Evolutionary conservation across 164 flowering plant genomes (phyloP), one percentile per base, ranked within the genome.

Genomic region (Kalanchoe fedtschenkoi): DNA sequence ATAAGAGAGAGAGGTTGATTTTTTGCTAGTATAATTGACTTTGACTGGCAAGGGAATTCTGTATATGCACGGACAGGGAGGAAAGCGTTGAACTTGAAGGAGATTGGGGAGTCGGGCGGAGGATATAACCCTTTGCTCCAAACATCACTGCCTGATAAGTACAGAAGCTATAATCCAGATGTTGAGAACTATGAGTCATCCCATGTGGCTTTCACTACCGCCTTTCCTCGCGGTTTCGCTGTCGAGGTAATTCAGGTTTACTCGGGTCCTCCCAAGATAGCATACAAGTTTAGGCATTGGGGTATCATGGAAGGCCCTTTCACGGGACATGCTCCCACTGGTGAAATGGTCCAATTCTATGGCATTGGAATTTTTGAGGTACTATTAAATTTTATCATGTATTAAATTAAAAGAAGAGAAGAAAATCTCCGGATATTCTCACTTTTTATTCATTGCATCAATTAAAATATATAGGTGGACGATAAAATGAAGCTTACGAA

Each of bases 231-330:
- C 0, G 98, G 98, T 5, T 91, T 91, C 67, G 95, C 95, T 0
- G 83, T 90, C 91, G 98, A 91, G 65, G 85, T 91, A 15, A n/a
- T 83, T 3, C 16, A 39, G 3, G 96, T 89, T 17, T 82, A 84
- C 53, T 81, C 95, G 0, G 93, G 88, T 3, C 95, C 98, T 0
- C 98, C 98, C 3, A 64, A 67, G 32, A 82, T 91, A 8, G 70
- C 80, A 22, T 89, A 60, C 83, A 89, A 91, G 76, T 91, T 83
- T 72, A 74, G 98, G 77, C 98, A 92, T 66, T 92, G 98, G 98
- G 98, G 95, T 42, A 81, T 43, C 76, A 84, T 86, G 70, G 98
- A 92, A 59, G 96, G 96, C 0, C 88, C 92, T 37, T 91, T 77
- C 78, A 81, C 77, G 68, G 92, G 87, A 4, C 89, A 84, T 74